phyloP scores from a whole-genome alignment of 2,329 filamentous ascomycete genomes.

The Chrysoporthe puriensis region DNA sequence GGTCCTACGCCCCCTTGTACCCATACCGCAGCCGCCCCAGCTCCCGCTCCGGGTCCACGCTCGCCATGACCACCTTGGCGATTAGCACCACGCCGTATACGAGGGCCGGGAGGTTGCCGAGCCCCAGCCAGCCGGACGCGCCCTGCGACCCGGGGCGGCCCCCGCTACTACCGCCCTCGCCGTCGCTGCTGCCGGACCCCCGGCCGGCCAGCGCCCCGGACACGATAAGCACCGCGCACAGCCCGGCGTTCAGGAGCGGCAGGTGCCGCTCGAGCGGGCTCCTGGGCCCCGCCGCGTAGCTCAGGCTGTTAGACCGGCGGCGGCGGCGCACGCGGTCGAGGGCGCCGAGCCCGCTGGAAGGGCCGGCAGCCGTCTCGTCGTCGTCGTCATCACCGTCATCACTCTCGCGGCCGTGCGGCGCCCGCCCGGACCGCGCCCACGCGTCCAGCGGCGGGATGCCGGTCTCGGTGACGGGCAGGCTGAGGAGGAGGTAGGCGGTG shows the following conservation, averaged over 20 bases:
- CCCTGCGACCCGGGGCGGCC: conserved; percentile 1
- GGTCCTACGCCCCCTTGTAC: conserved; percentile 64
- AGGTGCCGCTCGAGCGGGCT: conserved; percentile 61
- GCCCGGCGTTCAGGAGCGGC: conserved; percentile 61
- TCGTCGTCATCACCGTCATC: background rate
- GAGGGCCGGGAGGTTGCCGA: conserved; percentile 55
- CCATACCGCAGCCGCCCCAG: conserved; percentile 65
- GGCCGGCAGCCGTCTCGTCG: background rate
- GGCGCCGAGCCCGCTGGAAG: conserved; percentile 19
- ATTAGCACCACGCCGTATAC: conserved; percentile 65
- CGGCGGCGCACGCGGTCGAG: conserved; percentile 16
- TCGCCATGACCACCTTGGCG: conserved; percentile 67
- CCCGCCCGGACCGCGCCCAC: conserved; percentile 40
- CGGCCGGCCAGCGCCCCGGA: conserved; percentile 45
- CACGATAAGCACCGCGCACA: conserved; percentile 57
- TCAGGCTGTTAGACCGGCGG: conserved; percentile 31
- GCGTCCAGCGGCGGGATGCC: conserved; percentile 56
- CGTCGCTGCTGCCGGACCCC: conserved; percentile 5
- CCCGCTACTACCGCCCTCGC: conserved; percentile 23
- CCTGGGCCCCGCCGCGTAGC: conserved; percentile 28
- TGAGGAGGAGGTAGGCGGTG: conserved; percentile 64
- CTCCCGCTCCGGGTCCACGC: conserved; percentile 70
- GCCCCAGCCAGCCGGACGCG: conserved; percentile 32
- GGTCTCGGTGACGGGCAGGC: conserved; percentile 57
- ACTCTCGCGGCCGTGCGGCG: conserved; percentile 9